phyloP scores from a whole-genome alignment of 352 stramenopile genomes.

The Phytophthora rubi region DNA sequence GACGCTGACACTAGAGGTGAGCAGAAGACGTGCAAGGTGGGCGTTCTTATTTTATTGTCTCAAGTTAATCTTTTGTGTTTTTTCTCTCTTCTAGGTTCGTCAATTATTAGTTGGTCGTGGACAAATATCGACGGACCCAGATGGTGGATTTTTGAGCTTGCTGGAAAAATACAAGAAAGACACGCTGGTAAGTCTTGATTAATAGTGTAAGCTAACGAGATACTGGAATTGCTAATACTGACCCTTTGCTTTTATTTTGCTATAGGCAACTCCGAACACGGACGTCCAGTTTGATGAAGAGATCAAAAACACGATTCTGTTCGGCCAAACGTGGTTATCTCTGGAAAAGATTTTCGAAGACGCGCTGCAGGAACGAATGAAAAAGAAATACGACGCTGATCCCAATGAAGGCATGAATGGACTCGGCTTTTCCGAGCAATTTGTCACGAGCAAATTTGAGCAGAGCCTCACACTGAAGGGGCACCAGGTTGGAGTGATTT shows the following conservation, averaged over 20 bases:
- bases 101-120: slow-evolving; percentile 81
- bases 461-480: slow-evolving; percentile 88
- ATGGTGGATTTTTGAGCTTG: slow-evolving; percentile 81
- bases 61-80: slow-evolving; percentile 1
- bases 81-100: slow-evolving; percentile 52
- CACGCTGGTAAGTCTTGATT: slow-evolving; percentile 44
- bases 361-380: slow-evolving; percentile 85
- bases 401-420: slow-evolving; percentile 48
- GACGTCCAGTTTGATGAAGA: slow-evolving; percentile 81
- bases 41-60: neutral
- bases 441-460: slow-evolving; percentile 88
- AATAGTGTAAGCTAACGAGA: neutral
- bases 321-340: slow-evolving; percentile 89
- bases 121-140: slow-evolving; percentile 86
- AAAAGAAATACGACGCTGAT: slow-evolving; percentile 72
- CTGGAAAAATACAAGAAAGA: slow-evolving; percentile 90
- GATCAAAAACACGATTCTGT: slow-evolving; percentile 86
- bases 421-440: slow-evolving; percentile 70
- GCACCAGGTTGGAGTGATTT: slow-evolving; percentile 87
- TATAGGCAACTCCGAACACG: slow-evolving; percentile 40
- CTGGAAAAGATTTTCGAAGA: slow-evolving; percentile 92
- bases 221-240: neutral
- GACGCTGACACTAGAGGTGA: slow-evolving; percentile 84
- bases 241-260: neutral
- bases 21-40: neutral